A percentile compares a stretch with the other conserved stretches of the same genome.
These are phyloP conservation scores for Trifolium dubium DNA, from an alignment of 306 rosid species.

Conservation along the genomic window DNA sequence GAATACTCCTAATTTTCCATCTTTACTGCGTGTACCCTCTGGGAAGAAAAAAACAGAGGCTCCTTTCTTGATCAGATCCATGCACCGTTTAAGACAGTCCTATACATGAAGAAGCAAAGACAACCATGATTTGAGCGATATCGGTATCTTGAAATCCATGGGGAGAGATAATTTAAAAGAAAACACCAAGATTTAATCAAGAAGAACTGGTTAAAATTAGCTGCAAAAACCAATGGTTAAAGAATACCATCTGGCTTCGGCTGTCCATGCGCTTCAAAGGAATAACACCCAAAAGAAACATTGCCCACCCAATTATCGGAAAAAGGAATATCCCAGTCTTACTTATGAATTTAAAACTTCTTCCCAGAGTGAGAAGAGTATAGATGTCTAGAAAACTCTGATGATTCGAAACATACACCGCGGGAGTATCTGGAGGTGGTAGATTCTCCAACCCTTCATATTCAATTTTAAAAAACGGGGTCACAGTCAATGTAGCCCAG, in stretches of 20 bases:
- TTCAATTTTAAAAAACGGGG: slow-evolving; percentile 71
- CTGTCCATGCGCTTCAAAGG: slow-evolving; percentile 94
- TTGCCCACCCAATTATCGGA: slow-evolving; percentile 97
- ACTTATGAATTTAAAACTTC: slow-evolving; percentile 93
- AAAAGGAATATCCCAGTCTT: slow-evolving; percentile 90
- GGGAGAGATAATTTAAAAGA: slow-evolving; percentile 4
- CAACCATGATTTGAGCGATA: slow-evolving; percentile 19
- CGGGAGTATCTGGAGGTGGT: slow-evolving; percentile 77
- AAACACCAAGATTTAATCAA: slow-evolving; percentile 24
- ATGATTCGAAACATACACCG: slow-evolving; percentile 93
- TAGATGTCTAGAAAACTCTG: slow-evolving; percentile 96
- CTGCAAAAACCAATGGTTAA: slow-evolving; percentile 9
- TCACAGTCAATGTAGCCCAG: slow-evolving; percentile 73
- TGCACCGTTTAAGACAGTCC: slow-evolving; percentile 88
- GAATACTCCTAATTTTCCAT: slow-evolving; percentile 81
- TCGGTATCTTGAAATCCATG: background rate
- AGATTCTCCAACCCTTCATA: slow-evolving; percentile 86
- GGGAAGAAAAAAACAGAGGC: slow-evolving; percentile 95
- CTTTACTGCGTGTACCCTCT: slow-evolving; percentile 94
- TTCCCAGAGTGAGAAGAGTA: slow-evolving; percentile 83
- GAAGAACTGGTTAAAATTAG: slow-evolving; percentile 33
- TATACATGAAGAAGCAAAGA: slow-evolving; percentile 46
- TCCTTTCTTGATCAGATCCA: slow-evolving; percentile 79
- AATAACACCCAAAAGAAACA: slow-evolving; percentile 82
- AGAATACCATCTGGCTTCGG: slow-evolving; percentile 90